Evolutionary conservation across 257 asterid genomes (phyloP), one percentile per base, ranked within the genome.

Genomic region (Ilex asprella): DNA sequence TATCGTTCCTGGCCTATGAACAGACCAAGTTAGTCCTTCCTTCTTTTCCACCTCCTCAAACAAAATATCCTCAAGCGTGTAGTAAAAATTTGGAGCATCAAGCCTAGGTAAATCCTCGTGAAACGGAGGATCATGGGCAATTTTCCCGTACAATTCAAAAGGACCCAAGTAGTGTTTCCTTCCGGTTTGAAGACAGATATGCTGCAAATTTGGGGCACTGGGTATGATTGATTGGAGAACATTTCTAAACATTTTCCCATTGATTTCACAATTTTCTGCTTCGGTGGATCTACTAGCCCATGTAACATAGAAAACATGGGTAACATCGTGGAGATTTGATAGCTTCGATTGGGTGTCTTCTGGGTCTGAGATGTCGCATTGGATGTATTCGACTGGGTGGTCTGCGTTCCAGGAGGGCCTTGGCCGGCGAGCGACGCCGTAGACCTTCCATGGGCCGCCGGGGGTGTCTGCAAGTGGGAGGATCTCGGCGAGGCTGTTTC

Each of bases 381-480:
- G 84, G 78, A 88, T 68, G 68, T 92, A 92, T 16, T 75, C 78
- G 74, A 89, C 63, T 2, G 95, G 96, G 61, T 85, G 79, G 67
- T 92, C 97, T 15, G 81, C 87, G 57, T 76, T 89, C 99, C 97
- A 92, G 46, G 84, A 6, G 2, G 96, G 94, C 10, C 93, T 81
- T 29, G 95, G 81, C 56, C 97, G 95, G 73, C 96, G 95, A 2
- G 96, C 96, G 32, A 89, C 73, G 6, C 99, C 99, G 63, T 92
- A 89, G 15, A 92, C 97, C 84, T 89, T 92, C 96, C 97, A 92
- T 0, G 95, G 98, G 49, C 98, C 95, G 31, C 98, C 95, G 11
- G 98, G 97, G 10, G 98, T 92, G 76, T 88, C 95, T 62, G 97
- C 63, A 56, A 89, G 97, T 30, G 98, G 97, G 30, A 91, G 90